Conservation (phyloP, 306 rosid species). For the Dryas drummondii region DNA sequence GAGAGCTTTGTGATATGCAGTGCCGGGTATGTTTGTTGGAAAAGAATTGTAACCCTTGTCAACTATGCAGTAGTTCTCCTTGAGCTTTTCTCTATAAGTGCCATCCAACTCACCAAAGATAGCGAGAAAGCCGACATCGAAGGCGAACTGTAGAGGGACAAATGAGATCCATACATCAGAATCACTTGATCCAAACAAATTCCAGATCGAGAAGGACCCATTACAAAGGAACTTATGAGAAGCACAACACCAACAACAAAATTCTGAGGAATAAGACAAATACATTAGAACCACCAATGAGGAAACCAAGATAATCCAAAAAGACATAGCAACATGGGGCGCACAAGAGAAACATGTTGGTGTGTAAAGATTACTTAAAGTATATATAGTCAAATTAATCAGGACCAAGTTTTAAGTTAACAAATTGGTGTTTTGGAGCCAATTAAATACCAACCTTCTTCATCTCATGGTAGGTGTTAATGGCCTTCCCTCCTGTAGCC, state of each 20-base stretch:
- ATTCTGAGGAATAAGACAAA: not conserved
- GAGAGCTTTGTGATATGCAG: constrained; percentile 77
- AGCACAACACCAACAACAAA: not conserved
- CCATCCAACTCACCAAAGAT: constrained; percentile 68
- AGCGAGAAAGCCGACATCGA: constrained; percentile 70
- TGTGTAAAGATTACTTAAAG: not conserved
- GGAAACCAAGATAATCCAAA: not conserved
- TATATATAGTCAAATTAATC: not conserved
- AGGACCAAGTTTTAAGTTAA: not conserved
- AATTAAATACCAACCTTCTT: constrained; percentile 51
- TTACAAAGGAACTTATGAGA: not conserved
- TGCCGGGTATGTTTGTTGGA: constrained; percentile 63
- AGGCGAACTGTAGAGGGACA: constrained; percentile 58
- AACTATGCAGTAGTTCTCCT: constrained; percentile 64
- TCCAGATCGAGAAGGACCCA: constrained; percentile 20
- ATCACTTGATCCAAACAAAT: constrained; percentile 16
- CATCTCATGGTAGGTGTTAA: constrained; percentile 65
- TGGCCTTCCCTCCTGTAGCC: constrained; percentile 40
- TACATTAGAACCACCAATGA: not conserved
- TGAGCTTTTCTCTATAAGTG: constrained; percentile 51
- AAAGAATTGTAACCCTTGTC: constrained; percentile 91
- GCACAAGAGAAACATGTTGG: not conserved
- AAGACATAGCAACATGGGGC: not conserved
- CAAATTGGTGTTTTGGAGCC: no score
- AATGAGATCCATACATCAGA: constrained; percentile 3